Evolutionary conservation across 441 rosid genomes (phyloP).

Genomic region (Adansonia rubrostipa): DNA sequence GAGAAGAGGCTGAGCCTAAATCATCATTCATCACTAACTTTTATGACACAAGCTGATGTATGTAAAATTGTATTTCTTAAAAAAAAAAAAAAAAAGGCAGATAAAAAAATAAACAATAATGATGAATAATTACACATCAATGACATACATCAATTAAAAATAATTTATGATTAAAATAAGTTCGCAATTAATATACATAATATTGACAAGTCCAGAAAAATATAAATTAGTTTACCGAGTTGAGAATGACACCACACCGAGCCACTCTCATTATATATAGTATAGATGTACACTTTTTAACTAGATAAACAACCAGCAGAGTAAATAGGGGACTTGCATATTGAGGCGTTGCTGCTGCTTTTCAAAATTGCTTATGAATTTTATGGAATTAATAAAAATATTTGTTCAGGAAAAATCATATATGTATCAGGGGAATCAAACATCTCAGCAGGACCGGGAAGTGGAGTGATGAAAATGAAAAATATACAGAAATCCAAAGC

Average conservation of each 20-base stretch:
- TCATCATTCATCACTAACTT: slow-evolving; percentile 8
- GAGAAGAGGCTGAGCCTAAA: background rate
- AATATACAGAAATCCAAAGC: background rate
- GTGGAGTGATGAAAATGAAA: slow-evolving; percentile 4
- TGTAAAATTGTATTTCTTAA: too few relatives aligned
- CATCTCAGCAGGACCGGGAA: slow-evolving; percentile 21
- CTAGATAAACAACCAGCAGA: background rate
- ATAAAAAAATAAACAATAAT: too few relatives aligned
- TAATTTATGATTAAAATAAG: too few relatives aligned
- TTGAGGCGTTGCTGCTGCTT: background rate
- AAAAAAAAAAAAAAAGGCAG: too few relatives aligned
- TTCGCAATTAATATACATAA: too few relatives aligned
- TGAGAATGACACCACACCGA: too few relatives aligned
- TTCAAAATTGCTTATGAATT: slow-evolving; percentile 35
- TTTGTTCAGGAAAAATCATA: background rate
- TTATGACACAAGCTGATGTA: too few relatives aligned
- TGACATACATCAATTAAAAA: too few relatives aligned
- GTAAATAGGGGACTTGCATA: background rate
- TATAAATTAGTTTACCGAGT: too few relatives aligned
- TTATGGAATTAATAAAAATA: background rate
- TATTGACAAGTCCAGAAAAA: too few relatives aligned
- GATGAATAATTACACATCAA: too few relatives aligned
- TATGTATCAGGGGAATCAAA: background rate
- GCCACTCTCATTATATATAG: too few relatives aligned
- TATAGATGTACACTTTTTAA: background rate